Evolutionary conservation across 1,284 basidiomycete species (phyloP).

Genomic region (Laetiporus sulphureus): DNA sequence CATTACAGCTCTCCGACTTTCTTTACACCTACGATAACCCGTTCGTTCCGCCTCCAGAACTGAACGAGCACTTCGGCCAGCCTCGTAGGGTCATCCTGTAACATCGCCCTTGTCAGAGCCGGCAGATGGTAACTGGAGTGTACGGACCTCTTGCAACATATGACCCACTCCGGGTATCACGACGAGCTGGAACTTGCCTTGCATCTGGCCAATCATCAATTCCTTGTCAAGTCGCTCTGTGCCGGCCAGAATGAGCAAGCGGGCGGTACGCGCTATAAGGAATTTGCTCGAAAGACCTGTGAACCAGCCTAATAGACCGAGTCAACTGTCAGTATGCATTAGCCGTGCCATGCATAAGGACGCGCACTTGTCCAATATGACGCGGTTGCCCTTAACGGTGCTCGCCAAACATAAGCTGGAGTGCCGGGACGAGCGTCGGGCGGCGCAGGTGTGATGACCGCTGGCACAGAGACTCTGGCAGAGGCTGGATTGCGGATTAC

Average conservation of each 20-base stretch:
- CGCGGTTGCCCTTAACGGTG: constrained; percentile 78
- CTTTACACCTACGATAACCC: constrained; percentile 66
- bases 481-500: constrained; percentile 77
- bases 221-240: constrained; percentile 90
- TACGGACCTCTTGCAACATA: constrained; percentile 84
- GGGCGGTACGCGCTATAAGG: constrained; percentile 69
- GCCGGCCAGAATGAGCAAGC: constrained; percentile 86
- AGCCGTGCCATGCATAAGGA: constrained; percentile 5
- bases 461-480: constrained; percentile 81
- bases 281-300: constrained; percentile 75
- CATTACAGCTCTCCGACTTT: constrained; percentile 69
- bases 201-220: constrained; percentile 98
- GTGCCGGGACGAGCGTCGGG: constrained; percentile 29
- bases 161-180: constrained; percentile 88
- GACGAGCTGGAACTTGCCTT: constrained; percentile 93
- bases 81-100: constrained; percentile 76
- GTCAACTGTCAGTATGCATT: no score
- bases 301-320: constrained; percentile 74
- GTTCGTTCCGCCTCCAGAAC: constrained; percentile 90
- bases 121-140: not conserved
- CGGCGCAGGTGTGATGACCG: constrained; percentile 52
- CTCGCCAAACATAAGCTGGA: constrained; percentile 67
- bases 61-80: constrained; percentile 79
- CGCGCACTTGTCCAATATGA: constrained; percentile 87
- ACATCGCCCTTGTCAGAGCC: not conserved